phyloP scores from a whole-genome alignment of 257 asterid species.

The Solanum ahanhuiri region DNA sequence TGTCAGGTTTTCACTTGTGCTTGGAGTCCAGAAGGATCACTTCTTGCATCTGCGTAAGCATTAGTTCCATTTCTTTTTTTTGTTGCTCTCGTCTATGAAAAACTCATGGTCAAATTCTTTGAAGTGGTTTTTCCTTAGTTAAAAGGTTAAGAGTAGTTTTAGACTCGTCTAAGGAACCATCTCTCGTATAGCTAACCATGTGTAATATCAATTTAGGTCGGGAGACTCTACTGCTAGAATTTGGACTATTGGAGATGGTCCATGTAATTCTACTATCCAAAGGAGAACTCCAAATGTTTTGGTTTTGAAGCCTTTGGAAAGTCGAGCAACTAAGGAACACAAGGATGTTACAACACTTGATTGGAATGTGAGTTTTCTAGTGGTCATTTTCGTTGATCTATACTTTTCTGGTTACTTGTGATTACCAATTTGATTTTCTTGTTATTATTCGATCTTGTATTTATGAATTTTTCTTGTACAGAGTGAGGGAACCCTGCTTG shows the following conservation, averaged over 20 bases:
- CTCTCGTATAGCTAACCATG: neutral
- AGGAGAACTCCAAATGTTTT: conserved; percentile 45
- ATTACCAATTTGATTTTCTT: neutral
- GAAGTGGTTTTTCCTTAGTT: neutral
- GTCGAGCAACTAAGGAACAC: conserved; percentile 71
- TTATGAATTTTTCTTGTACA: conserved; percentile 10
- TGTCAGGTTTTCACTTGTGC: conserved; percentile 93
- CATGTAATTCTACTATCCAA: conserved; percentile 49
- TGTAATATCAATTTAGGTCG: conserved; percentile 32
- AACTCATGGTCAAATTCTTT: neutral
- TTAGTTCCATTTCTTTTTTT: neutral
- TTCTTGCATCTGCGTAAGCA: conserved; percentile 96
- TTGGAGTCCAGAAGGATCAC: conserved; percentile 82
- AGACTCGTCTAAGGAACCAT: neutral
- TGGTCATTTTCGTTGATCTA: neutral
- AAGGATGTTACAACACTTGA: conserved; percentile 92
- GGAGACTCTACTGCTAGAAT: conserved; percentile 97
- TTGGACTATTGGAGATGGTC: conserved; percentile 65
- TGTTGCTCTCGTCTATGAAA: neutral
- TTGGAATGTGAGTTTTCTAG: conserved; percentile 67
- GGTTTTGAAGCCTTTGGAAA: conserved; percentile 74
- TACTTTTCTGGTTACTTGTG: neutral
- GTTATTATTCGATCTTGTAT: neutral
- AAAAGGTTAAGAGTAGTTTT: neutral
- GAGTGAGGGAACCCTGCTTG: conserved; percentile 87